These are phyloP conservation scores for Ensete ventricosum DNA, from an alignment of 176 grass and related monocot species.

Conservation along the genomic window DNA sequence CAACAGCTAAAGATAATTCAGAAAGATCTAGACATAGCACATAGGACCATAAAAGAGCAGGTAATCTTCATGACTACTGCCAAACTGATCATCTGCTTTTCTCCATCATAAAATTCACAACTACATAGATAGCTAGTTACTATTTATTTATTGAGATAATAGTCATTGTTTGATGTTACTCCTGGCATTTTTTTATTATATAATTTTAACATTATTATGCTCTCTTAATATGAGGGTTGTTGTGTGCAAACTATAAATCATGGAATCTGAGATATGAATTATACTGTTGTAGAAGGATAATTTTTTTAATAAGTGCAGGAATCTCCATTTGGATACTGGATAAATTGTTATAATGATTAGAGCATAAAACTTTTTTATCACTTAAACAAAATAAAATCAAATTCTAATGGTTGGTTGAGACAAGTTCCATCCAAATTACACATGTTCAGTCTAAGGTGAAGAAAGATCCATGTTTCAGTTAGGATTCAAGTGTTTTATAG, in stretches of 20 bases:
- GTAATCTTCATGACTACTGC: conserved; percentile 20
- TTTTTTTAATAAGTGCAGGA: neutral
- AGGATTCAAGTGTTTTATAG: neutral
- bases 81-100: neutral
- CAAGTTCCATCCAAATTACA: neutral
- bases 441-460: neutral
- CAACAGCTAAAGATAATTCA: conserved; percentile 48
- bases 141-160: neutral
- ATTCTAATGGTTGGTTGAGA: neutral
- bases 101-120: neutral
- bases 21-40: conserved; percentile 62
- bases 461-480: neutral
- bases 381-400: neutral
- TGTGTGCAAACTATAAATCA: too few relatives aligned
- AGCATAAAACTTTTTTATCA: too few relatives aligned
- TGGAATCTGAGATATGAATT: neutral
- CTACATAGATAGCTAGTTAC: neutral
- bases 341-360: neutral
- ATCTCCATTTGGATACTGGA: neutral
- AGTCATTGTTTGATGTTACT: neutral
- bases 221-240: too few relatives aligned
- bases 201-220: too few relatives aligned
- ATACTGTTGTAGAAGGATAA: neutral
- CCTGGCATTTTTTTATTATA: neutral
- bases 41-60: conserved; percentile 73